Evolutionary conservation across 2,329 filamentous ascomycete genomes (phyloP), one percentile per base, ranked within the genome.

Genomic region (Ilyonectria sp.): DNA sequence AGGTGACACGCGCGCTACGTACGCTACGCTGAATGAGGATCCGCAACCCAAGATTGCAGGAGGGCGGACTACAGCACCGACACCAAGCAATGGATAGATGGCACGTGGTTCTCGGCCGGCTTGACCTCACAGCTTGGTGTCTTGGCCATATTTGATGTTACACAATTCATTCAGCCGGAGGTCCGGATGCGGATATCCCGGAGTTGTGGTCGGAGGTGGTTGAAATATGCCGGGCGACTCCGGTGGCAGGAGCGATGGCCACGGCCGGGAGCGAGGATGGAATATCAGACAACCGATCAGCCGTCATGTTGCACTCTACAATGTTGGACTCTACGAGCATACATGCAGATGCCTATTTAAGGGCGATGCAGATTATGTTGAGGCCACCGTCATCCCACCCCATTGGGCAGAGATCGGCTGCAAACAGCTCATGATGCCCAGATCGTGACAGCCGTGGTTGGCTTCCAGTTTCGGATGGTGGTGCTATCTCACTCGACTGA

Each of bases 111-210:
- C 8, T 17, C n/a, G 15, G 17, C 17, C 40, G 19, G 8, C 1
- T 43, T n/a, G 15, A 17, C 40, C 15, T 43, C 15, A 2, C 15
- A 19, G 40, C 7, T n/a, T 17, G 47, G 21, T n/a, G 31, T n/a
- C 29, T 15, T 21, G n/a, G 31, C 43, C 54, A 49, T 63, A 26
- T 46, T 44, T 56, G 10, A 60, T 71, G 65, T 55, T 60, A 62
- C 49, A 33, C 31, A 47, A 61, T 57, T 71, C 57, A 21, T 15
- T 19, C 6, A 37, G 58, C 37, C 71, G 62, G 69, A 60, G 68
- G 59, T 26, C 60, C 66, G 63, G 69, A 56, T 67, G 68, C 73
- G 73, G 73, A 63, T 63, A 67, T 47, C 53, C 71, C 73, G 68
- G 72, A 47, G 58, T 47, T 60, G 40, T 57, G 64, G 64, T 35